Evolutionary conservation across 768 basidiomycete species (phyloP).

Genomic region (Clathrus columnatus): DNA sequence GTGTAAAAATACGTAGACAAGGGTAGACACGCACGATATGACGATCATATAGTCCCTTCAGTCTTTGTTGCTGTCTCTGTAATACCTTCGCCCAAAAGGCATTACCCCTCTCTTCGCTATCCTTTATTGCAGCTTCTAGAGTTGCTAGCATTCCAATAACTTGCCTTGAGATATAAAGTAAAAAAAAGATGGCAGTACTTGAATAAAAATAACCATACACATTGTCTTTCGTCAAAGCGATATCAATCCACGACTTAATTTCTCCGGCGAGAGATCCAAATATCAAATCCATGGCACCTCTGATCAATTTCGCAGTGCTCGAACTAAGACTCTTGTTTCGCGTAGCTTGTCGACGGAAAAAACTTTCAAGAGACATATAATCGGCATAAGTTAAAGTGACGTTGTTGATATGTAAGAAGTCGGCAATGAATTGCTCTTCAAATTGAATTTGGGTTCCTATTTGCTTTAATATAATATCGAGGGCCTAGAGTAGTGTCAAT

Average conservation of each 20-base stretch:
- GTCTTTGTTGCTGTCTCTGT: slow-evolving; percentile 73
- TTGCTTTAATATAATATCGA: slow-evolving; percentile 65
- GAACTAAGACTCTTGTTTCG: slow-evolving; percentile 57
- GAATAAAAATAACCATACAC: slow-evolving; percentile 42
- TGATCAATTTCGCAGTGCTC: slow-evolving; percentile 68
- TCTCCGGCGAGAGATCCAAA: slow-evolving; percentile 88
- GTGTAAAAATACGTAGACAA: slow-evolving; percentile 14
- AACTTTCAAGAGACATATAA: slow-evolving; percentile 88
- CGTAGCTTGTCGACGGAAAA: slow-evolving; percentile 88
- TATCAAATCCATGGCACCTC: slow-evolving; percentile 87
- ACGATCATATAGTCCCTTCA: slow-evolving; percentile 69
- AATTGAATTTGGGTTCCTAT: slow-evolving; percentile 65
- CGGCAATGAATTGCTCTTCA: slow-evolving; percentile 82
- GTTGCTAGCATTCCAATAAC: slow-evolving; percentile 73
- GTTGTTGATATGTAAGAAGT: slow-evolving; percentile 90
- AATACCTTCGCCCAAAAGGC: slow-evolving; percentile 62
- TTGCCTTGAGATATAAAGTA: slow-evolving; percentile 43
- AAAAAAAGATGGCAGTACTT: background rate
- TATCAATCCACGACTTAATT: slow-evolving; percentile 78
- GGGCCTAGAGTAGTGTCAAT: slow-evolving; percentile 41
- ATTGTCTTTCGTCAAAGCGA: slow-evolving; percentile 61
- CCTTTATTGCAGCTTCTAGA: slow-evolving; percentile 66
- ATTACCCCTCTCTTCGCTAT: slow-evolving; percentile 67
- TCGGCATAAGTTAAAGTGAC: slow-evolving; percentile 88
- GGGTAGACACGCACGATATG: slow-evolving; percentile 27